Conservation (phyloP, 1,284 basidiomycete genomes). For the Marasmius fiardii region DNA sequence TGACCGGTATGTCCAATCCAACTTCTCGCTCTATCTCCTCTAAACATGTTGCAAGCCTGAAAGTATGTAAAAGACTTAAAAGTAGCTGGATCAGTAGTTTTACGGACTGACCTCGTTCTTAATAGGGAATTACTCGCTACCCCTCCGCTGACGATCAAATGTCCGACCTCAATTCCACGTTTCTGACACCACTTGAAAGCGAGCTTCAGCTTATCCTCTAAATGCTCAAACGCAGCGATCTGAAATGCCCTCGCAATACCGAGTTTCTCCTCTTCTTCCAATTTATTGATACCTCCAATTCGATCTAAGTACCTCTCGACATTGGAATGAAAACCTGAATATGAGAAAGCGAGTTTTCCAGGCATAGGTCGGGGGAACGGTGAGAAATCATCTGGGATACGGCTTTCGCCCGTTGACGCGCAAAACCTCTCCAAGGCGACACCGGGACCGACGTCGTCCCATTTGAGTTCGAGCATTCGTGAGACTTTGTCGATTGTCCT, state of each 20-base stretch:
- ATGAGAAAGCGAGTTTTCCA: slow-evolving; percentile 69
- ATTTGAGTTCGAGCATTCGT: slow-evolving; percentile 61
- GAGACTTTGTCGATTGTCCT: slow-evolving; percentile 80
- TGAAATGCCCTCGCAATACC: slow-evolving; percentile 74
- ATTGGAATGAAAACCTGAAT: slow-evolving; percentile 66
- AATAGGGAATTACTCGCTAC: slow-evolving; percentile 84
- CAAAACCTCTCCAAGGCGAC: slow-evolving; percentile 77
- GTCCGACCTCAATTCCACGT: slow-evolving; percentile 38
- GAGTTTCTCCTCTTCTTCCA: slow-evolving; percentile 33
- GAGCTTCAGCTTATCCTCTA: slow-evolving; percentile 71
- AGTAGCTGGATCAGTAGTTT: background rate
- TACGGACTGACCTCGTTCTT: slow-evolving; percentile 50
- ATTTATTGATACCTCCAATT: slow-evolving; percentile 32
- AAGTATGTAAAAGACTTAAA: background rate
- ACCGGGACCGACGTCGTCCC: slow-evolving; percentile 63
- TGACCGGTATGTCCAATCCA: slow-evolving; percentile 30
- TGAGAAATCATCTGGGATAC: slow-evolving; percentile 30
- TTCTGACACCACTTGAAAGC: slow-evolving; percentile 48
- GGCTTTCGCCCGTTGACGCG: slow-evolving; percentile 25
- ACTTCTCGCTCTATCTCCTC: slow-evolving; percentile 31
- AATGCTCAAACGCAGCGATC: slow-evolving; percentile 63
- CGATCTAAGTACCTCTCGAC: slow-evolving; percentile 51
- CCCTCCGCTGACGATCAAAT: slow-evolving; percentile 84
- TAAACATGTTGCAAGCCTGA: slow-evolving; percentile 35
- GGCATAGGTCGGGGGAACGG: slow-evolving; percentile 52